Percentiles rank a stretch among this genome's conserved stretches.
These are phyloP conservation scores for Linderniella brevidens DNA, from an alignment of 257 asterid genomes.

Conservation along the genomic window DNA sequence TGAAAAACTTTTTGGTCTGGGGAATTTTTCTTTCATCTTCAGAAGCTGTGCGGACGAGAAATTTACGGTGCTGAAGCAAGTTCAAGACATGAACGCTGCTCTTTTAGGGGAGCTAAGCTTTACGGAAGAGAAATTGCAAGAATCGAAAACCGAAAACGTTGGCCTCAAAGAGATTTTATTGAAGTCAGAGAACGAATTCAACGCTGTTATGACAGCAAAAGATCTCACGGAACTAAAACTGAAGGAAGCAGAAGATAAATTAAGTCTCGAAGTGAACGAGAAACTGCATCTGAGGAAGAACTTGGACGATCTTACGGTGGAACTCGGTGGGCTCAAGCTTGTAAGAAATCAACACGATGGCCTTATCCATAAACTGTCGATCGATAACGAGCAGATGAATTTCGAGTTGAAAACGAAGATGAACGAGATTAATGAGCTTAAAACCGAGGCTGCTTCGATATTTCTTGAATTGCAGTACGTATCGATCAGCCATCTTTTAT, in stretches of 20 bases:
- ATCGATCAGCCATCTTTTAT: constrained; percentile 34
- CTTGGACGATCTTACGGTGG: constrained; percentile 24
- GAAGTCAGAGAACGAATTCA: constrained; percentile 23
- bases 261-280: constrained; percentile 11
- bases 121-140: constrained; percentile 33
- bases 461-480: constrained; percentile 50
- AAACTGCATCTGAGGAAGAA: constrained; percentile 23
- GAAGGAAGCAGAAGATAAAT: constrained; percentile 17
- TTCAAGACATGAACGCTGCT: constrained; percentile 22
- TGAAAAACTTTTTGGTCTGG: constrained; percentile 34
- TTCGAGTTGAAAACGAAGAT: constrained; percentile 27
- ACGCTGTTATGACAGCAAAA: constrained; percentile 8
- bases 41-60: constrained; percentile 40
- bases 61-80: constrained; percentile 24
- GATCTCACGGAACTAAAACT: constrained; percentile 19
- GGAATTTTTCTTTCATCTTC: constrained; percentile 34
- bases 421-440: constrained; percentile 39
- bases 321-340: constrained; percentile 17
- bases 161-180: constrained; percentile 17
- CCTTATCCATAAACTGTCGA: constrained; percentile 24
- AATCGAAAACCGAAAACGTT: constrained; percentile 26
- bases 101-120: constrained; percentile 28
- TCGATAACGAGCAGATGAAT: constrained; percentile 23
- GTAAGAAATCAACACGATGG: constrained; percentile 22
- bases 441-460: constrained; percentile 27